A percentile compares a stretch with the other conserved stretches of the same genome.
Evolutionary conservation across 140 eudicot genomes (phyloP).

Genomic region (Erigeron philadelphicus): DNA sequence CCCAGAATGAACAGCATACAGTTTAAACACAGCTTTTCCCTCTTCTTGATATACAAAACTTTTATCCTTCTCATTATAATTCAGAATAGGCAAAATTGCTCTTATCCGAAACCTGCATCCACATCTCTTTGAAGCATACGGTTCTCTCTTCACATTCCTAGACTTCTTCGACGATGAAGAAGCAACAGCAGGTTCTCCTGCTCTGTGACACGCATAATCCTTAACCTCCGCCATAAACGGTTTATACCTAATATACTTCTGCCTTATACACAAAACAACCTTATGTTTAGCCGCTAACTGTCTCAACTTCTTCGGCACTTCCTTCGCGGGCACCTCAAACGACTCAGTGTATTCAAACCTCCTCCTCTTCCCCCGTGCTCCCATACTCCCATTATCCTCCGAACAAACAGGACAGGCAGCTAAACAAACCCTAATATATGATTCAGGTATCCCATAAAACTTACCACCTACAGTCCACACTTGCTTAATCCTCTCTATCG

Average conservation of each 20-base stretch:
- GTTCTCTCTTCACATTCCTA: conserved; percentile 70
- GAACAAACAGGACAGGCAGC: conserved; percentile 62
- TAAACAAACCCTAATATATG: conserved; percentile 71
- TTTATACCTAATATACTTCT: conserved; percentile 88
- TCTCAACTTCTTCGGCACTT: conserved; percentile 56
- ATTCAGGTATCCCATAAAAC: conserved; percentile 86
- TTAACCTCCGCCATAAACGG: conserved; percentile 98
- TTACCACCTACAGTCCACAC: conserved; percentile 93
- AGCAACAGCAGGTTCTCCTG: conserved; percentile 43
- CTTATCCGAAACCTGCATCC: conserved; percentile 88
- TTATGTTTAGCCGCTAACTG: conserved; percentile 77
- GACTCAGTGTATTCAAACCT: conserved; percentile 85
- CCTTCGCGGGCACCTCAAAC: conserved; percentile 76
- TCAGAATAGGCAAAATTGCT: conserved; percentile 79
- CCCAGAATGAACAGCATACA: conserved; percentile 88
- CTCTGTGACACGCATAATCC: conserved; percentile 91
- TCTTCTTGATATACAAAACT: conserved; percentile 88
- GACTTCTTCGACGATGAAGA: conserved; percentile 53
- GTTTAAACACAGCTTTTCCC: conserved; percentile 77
- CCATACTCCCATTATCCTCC: conserved; percentile 34
- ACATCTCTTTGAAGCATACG: conserved; percentile 73
- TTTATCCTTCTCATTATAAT: conserved; percentile 87
- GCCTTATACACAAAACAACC: conserved; percentile 86
- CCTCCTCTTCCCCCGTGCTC: conserved; percentile 50
- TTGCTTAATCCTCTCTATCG: conserved; percentile 74